Base-by-base conservation (phyloP, 768 basidiomycete species). In the Boletus sp. region DNA sequence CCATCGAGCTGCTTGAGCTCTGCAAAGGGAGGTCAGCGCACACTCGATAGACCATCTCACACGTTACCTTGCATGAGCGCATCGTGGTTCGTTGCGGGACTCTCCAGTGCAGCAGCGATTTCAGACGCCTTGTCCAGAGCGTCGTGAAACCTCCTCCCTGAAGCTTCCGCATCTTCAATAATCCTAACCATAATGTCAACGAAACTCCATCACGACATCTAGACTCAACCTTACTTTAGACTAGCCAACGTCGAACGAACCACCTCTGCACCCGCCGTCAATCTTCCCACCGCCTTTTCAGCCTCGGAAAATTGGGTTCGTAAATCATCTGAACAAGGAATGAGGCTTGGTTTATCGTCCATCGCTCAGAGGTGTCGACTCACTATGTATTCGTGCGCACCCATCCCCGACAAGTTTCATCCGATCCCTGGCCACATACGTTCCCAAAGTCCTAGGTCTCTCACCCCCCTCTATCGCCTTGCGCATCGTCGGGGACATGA, bases 331-430 rank as follows among this genome's bases (percentile, higher is more conserved):
- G 62, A 12, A 14, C 15, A 47, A 17, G 17, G 28, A 46, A 52
- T 41, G 40, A 50, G 29, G 14, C 7, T n/a, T 12, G 8, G 3
- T 8, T 0, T 5, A 3, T 41, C n/a, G 29, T 14, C 24, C n/a
- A 3, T 44, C 18, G 7, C 20, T 46, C 33, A 10, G 2, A 35
- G 14, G 3, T 4, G 17, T 33, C 49, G 24, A 75, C 81, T 40
- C 56, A 89, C 90, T 82, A 75, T 92, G 87, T 28, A 86, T 84
- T 47, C 80, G 78, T 15, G 75, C 66, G 73, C 90, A 92, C 4
- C 80, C 83, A 15, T 87, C 87, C 3, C 84, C 88, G 1, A 94
- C 91, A 67, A 89, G 82, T 63, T 77, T 80, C 91, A 94, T 94
- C 74, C 86, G 90, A 49, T 77, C 81, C 61, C 78, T 80, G 15